These are phyloP conservation scores for Agrocybe praecox DNA, from an alignment of 768 basidiomycete species.

Conservation along the genomic window DNA sequence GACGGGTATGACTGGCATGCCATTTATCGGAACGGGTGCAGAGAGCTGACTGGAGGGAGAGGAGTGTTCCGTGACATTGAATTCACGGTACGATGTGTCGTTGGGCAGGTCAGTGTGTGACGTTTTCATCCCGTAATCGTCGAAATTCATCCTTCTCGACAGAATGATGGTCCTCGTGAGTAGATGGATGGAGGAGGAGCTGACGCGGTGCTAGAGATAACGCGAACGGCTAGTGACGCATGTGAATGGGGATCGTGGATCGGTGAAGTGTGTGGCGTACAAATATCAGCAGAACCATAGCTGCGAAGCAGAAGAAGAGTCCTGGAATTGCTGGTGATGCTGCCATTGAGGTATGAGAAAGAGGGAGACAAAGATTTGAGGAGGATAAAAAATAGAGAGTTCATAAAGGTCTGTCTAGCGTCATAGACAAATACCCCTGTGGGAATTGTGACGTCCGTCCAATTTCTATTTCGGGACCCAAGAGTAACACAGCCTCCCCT, in stretches of 20 bases:
- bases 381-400: conserved; percentile 12
- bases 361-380: conserved; percentile 6
- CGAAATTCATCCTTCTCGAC: too few species aligned
- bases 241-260: conserved; percentile 17
- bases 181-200: too few species aligned
- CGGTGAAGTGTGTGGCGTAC: conserved; percentile 39
- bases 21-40: too few species aligned
- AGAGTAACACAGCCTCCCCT: too few species aligned
- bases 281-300: conserved; percentile 68
- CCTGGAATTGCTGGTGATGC: conserved; percentile 68
- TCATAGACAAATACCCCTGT: conserved; percentile 13
- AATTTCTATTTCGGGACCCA: neutral
- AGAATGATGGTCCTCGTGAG: conserved; percentile 18
- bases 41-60: too few species aligned
- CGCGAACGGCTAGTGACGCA: conserved; percentile 67
- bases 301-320: conserved; percentile 71
- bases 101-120: too few species aligned
- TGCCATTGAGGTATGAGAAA: conserved; percentile 12
- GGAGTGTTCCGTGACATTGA: too few species aligned
- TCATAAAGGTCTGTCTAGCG: conserved; percentile 6
- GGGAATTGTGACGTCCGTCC: conserved; percentile 16
- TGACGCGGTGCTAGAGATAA: neutral
- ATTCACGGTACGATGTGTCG: too few species aligned
- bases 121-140: too few species aligned
- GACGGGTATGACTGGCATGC: too few species aligned